Evolutionary conservation across 768 basidiomycete genomes (phyloP), one percentile per base, ranked within the genome.

Genomic region (Crepidotus variabilis): DNA sequence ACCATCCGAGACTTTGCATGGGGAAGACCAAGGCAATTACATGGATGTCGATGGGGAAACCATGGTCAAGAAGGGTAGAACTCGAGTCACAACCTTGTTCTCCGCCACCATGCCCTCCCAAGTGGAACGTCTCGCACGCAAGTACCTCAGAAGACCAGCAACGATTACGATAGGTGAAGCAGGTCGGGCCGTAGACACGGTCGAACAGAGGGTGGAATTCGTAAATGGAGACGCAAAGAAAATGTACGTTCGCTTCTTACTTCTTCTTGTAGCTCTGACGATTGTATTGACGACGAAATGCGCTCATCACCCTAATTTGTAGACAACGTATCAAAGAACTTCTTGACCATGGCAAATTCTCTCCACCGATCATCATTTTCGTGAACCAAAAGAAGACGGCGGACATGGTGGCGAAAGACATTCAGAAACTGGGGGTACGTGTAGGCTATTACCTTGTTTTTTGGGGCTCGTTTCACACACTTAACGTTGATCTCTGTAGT

Each of bases 361-460:
- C 85, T 34, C 84, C 97, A 16, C 97, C 97, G 4, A 98, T 99
- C 63, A 99, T 99, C 60, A 91, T 94, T 18, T 99, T 98, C 73
- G 95, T 98, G 77, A 98, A 98, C 71, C 95, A 98, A 73, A 99
- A 99, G 80, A 97, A 98, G 80, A 96, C 94, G 11, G 96, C 95
- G 51, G 97, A 99, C 69, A 92, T 94, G 87, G 93, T 99, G 33
- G 89, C 93, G 36, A 95, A 95, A 70, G 95, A 98, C 67, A 77
- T 99, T 1, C 86, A 87, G 50, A 90, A 94, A 52, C 92, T 87
- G 39, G 90, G 92, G 20, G 90, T 95, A 70, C 43, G 90, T 82
- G 21, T 39, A 50, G n/a, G 47, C 24, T 50, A 35, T 48, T 61
- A 24, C 16, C 55, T 58, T n/a, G 47, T 51, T 51, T 57, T 49